phyloP scores from a whole-genome alignment of 805 yeast species.

The Nakazawaea populi region DNA sequence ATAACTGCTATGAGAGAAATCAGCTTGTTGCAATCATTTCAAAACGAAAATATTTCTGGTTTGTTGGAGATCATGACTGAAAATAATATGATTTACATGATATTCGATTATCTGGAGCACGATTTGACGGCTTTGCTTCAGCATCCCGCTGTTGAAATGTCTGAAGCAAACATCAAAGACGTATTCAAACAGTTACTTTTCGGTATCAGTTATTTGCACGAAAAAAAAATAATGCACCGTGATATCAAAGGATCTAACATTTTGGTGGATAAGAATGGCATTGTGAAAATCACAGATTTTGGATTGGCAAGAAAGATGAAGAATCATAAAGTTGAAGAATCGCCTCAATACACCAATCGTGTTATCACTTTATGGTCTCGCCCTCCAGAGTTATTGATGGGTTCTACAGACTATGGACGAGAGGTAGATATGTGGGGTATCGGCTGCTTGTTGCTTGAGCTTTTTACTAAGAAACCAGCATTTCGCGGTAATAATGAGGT shows the following conservation, averaged over 20 bases:
- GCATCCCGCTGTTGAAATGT: slow-evolving; percentile 61
- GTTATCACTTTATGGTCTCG: slow-evolving; percentile 97
- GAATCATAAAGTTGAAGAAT: slow-evolving; percentile 39
- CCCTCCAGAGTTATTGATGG: slow-evolving; percentile 89
- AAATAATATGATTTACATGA: slow-evolving; percentile 70
- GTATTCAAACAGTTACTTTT: slow-evolving; percentile 59
- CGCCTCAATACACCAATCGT: slow-evolving; percentile 85
- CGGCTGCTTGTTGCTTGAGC: slow-evolving; percentile 84
- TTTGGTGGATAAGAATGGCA: slow-evolving; percentile 55
- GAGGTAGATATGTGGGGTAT: slow-evolving; percentile 97
- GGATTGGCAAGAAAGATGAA: slow-evolving; percentile 79
- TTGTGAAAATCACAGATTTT: slow-evolving; percentile 71
- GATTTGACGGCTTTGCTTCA: slow-evolving; percentile 85
- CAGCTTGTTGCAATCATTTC: slow-evolving; percentile 72
- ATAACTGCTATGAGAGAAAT: slow-evolving; percentile 93
- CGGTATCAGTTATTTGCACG: slow-evolving; percentile 67
- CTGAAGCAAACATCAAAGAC: slow-evolving; percentile 61
- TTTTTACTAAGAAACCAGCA: slow-evolving; percentile 67
- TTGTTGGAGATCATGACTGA: slow-evolving; percentile 89
- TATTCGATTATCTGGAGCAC: slow-evolving; percentile 89
- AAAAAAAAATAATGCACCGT: slow-evolving; percentile 64
- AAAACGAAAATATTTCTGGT: slow-evolving; percentile 78
- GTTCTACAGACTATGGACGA: slow-evolving; percentile 83
- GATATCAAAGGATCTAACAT: slow-evolving; percentile 82
- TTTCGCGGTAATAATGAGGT: slow-evolving; percentile 90